A percentile compares a stretch with the other conserved stretches of the same genome.
Conservation (phyloP, 2,329 filamentous ascomycete genomes). For the Cucurbitaria berberidis region DNA sequence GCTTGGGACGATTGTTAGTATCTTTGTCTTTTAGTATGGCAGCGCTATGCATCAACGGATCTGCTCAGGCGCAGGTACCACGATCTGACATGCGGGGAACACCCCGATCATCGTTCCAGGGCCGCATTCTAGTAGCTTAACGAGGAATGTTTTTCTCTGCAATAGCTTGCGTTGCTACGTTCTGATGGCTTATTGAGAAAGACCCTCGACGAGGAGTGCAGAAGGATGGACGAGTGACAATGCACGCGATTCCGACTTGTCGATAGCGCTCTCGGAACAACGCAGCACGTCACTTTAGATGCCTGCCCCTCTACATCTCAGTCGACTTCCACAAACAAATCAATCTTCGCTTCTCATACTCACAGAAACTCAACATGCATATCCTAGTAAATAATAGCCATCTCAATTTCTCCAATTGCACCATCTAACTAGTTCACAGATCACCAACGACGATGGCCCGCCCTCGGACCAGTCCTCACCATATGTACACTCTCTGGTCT, state of each 20-base stretch:
- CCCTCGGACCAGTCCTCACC: conserved; percentile 58
- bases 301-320: conserved; percentile 21
- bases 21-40: conserved; percentile 4
- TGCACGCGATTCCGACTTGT: conserved; percentile 25
- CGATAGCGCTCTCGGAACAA: conserved; percentile 31
- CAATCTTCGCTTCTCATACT: conserved; percentile 1
- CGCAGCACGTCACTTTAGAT: conserved; percentile 24
- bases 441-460: conserved; percentile 60
- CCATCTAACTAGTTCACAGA: conserved; percentile 35
- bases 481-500: conserved; percentile 56
- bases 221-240: conserved; percentile 10
- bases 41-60: neutral
- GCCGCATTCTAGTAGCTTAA: neutral
- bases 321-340: conserved; percentile 11
- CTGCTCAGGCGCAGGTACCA: neutral
- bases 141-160: neutral
- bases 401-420: conserved; percentile 1
- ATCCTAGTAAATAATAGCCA: conserved; percentile 40
- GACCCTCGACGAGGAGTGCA: neutral
- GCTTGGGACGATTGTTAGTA: neutral
- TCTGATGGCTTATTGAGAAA: neutral
- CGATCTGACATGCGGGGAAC: neutral
- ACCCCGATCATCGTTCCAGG: neutral
- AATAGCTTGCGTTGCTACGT: neutral
- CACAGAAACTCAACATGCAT: conserved; percentile 38